These are phyloP conservation scores for Coemansia sp. DNA, from an alignment of 192 early-diverging fungal species.

Conservation along the genomic window DNA sequence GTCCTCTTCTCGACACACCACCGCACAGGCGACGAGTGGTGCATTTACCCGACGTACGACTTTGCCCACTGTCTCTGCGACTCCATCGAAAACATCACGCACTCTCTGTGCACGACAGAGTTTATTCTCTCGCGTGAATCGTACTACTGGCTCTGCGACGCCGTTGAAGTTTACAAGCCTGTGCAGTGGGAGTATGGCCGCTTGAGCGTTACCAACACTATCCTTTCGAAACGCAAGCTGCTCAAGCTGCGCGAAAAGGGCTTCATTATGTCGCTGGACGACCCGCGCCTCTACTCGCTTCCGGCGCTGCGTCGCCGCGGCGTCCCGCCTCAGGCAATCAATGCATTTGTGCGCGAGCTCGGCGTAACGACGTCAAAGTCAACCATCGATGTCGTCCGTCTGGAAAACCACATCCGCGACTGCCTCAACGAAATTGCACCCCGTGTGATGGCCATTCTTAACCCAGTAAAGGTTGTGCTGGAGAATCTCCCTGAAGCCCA, in stretches of 20 bases:
- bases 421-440: slow-evolving; percentile 90
- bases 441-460: slow-evolving; percentile 86
- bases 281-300: slow-evolving; percentile 96
- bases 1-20: slow-evolving; percentile 88
- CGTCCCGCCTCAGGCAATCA: slow-evolving; percentile 96
- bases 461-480: slow-evolving; percentile 87
- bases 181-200: slow-evolving; percentile 99
- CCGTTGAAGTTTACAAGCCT: slow-evolving; percentile 98
- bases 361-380: slow-evolving; percentile 80
- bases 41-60: slow-evolving; percentile 99
- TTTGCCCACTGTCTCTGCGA: slow-evolving; percentile 98
- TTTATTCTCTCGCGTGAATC: slow-evolving; percentile 91
- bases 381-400: slow-evolving; percentile 78
- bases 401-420: slow-evolving; percentile 95
- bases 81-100: slow-evolving; percentile 99
- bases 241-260: slow-evolving; percentile 81
- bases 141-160: slow-evolving; percentile 99
- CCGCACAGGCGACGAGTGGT: slow-evolving; percentile 91
- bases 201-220: slow-evolving; percentile 87
- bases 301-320: slow-evolving; percentile 94
- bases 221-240: slow-evolving; percentile 98
- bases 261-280: slow-evolving; percentile 88
- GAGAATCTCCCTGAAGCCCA: slow-evolving; percentile 86
- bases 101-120: slow-evolving; percentile 98
- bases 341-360: slow-evolving; percentile 93